Evolutionary conservation across 495 filamentous ascomycete genomes (phyloP), one percentile per base, ranked within the genome.

Genomic region (Penicillium steckii): DNA sequence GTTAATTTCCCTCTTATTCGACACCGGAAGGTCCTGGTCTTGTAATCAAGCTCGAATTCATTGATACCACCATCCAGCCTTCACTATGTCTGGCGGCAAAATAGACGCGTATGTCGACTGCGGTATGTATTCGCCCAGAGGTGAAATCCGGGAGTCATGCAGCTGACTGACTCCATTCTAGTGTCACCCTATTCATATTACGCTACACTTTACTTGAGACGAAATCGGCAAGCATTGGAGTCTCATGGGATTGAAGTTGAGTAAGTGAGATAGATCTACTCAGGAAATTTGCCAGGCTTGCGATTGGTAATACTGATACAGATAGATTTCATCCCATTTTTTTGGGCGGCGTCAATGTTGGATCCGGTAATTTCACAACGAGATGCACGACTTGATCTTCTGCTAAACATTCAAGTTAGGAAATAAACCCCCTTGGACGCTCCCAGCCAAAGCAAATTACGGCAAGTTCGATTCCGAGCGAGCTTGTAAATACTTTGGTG

Each of bases 351-450:
- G 80, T 92, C 56, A 90, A 87, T 56, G 77, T 70, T 23, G 80
- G 73, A 19, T 81, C 80, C 30, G 84, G 83, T 86, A 64, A 44
- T 69, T 63, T 41, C 9, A 22, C 2, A 15, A 24, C 8, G 8
- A 45, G 4, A 13, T 38, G 17, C 6, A 19, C 38, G 25, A 25
- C 12, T 10, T 17, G 9, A 7, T 4, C 17, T 9, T 24, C 13
- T 38, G 8, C 40, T 21, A 2, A 21, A 12, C 12, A 9, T 17
- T 25, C 0, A 2, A 25, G 7, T 32, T 47, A 81, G 85, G 86
- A 32, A 91, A 92, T 70, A 83, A 82, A 52, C 88, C 88, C 0
- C 88, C 88, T 4, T 89, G 85, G 85, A 79, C 74, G 1, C 66
- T 87, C 23, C 82, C 84, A 4, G 82, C 82, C 38, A 90, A 91